These are phyloP conservation scores for Fraxinus nigra DNA, from an alignment of 305 asterid species.

Conservation along the genomic window DNA sequence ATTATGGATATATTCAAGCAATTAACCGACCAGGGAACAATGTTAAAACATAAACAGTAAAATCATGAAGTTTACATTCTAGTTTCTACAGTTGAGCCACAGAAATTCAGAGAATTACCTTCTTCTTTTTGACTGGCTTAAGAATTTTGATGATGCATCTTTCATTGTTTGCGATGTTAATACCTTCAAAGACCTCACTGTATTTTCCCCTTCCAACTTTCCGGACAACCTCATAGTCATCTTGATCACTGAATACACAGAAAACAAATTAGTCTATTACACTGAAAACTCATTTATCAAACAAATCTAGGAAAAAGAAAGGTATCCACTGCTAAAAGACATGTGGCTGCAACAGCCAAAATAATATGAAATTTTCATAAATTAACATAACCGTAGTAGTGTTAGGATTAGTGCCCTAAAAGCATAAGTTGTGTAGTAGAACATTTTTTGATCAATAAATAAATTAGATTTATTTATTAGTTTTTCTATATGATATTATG, in stretches of 20 bases:
- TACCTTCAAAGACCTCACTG: constrained; percentile 58
- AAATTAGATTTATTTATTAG: too few species aligned
- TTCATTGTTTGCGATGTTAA: constrained; percentile 45
- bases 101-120: constrained; percentile 31
- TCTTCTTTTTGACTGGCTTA: constrained; percentile 59
- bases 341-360: background rate
- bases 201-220: constrained; percentile 64
- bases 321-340: background rate
- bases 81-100: background rate
- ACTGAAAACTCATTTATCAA: background rate
- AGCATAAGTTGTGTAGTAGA: too few species aligned
- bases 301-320: background rate
- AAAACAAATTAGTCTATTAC: background rate
- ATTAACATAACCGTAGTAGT: background rate
- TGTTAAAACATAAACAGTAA: background rate
- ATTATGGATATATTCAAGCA: too few species aligned
- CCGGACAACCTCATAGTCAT: constrained; percentile 56
- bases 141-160: constrained; percentile 57
- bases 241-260: constrained; percentile 41
- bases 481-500: too few species aligned
- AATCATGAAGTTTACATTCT: background rate
- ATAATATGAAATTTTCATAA: background rate
- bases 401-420: background rate
- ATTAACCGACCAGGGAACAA: too few species aligned
- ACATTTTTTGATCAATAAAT: too few species aligned